These are phyloP conservation scores for Quercus ilex DNA, from an alignment of 306 rosid species.

Conservation along the genomic window DNA sequence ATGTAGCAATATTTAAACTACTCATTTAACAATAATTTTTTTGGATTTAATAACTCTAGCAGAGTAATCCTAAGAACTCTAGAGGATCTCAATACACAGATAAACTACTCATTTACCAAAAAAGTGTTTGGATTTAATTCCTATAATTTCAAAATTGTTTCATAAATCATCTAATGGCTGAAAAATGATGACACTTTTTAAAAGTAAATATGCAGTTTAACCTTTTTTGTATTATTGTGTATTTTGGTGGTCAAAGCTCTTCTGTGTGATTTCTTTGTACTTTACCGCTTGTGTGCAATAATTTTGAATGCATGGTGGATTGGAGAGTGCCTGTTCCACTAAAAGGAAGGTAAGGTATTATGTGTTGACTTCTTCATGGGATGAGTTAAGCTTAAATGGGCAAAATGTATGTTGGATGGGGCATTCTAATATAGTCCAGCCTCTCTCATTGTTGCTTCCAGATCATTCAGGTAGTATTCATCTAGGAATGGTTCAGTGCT, in stretches of 20 bases:
- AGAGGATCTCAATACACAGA: too few relatives aligned
- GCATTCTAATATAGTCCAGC: slow-evolving; percentile 18
- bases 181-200: too few relatives aligned
- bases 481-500: slow-evolving; percentile 67
- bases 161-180: too few relatives aligned
- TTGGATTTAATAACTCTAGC: too few relatives aligned
- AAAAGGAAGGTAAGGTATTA: not conserved
- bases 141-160: too few relatives aligned
- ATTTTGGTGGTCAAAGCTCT: not conserved
- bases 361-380: not conserved
- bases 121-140: too few relatives aligned
- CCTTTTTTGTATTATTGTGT: too few relatives aligned
- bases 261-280: not conserved
- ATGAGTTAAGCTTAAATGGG: not conserved
- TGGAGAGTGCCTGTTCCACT: not conserved
- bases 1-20: too few relatives aligned
- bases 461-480: slow-evolving; percentile 58
- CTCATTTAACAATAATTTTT: too few relatives aligned
- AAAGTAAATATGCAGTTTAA: too few relatives aligned
- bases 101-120: too few relatives aligned
- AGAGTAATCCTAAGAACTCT: too few relatives aligned
- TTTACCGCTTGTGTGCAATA: not conserved
- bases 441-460: slow-evolving; percentile 46
- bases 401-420: not conserved
- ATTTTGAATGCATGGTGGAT: not conserved